Percentiles rank a stretch among this genome's conserved stretches.
These are phyloP conservation scores for Suillus cothurnatus DNA, from an alignment of 768 basidiomycete species.

Conservation along the genomic window DNA sequence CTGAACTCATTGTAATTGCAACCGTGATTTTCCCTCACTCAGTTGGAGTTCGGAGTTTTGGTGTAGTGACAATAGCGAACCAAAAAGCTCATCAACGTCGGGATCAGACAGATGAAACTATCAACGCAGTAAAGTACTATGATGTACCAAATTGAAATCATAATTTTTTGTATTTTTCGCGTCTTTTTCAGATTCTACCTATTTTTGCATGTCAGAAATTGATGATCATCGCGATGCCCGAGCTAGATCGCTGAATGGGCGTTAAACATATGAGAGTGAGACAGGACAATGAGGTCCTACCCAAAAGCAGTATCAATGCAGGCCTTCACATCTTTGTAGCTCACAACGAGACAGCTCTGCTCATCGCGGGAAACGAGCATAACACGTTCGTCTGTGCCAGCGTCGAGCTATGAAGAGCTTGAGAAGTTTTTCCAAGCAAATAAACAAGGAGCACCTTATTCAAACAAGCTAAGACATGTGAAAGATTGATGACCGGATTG, in stretches of 20 bases:
- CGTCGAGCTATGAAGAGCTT: constrained; percentile 67
- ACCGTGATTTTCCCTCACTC: neutral
- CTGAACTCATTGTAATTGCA: neutral
- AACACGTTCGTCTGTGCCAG: constrained; percentile 89
- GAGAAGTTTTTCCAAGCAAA: neutral
- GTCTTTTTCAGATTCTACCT: constrained; percentile 71
- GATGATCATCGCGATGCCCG: constrained; percentile 23
- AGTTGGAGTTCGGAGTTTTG: neutral
- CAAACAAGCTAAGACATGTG: constrained; percentile 88
- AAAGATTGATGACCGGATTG: constrained; percentile 85
- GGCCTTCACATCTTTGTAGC: constrained; percentile 87
- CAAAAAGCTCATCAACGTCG: neutral
- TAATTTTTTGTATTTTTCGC: constrained; percentile 49
- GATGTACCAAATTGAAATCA: neutral
- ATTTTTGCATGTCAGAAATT: constrained; percentile 44
- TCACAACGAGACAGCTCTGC: constrained; percentile 93
- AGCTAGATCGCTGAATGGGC: constrained; percentile 47
- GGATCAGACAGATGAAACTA: neutral
- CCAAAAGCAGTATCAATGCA: constrained; percentile 84
- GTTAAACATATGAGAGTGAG: neutral
- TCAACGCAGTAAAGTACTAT: neutral
- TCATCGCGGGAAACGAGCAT: constrained; percentile 96
- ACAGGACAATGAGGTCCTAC: constrained; percentile 43
- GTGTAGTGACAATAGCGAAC: neutral
- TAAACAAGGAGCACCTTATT: constrained; percentile 71